Base-by-base conservation (phyloP, 2,329 filamentous ascomycete genomes). In the Ophiostoma tasmaniense region DNA sequence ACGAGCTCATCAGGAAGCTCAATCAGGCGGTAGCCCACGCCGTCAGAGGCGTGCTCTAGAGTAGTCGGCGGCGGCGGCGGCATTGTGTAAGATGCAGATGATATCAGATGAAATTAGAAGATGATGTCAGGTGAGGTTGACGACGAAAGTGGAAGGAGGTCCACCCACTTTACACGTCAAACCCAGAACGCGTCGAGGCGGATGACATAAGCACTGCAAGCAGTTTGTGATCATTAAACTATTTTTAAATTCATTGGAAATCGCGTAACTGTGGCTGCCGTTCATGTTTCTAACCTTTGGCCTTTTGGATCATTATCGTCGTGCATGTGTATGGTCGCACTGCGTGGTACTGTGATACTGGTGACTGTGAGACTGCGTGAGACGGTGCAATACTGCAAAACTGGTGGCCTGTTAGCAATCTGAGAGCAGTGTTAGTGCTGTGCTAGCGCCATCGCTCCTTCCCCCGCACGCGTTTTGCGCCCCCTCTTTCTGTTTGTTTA, bases 1-100 rank as follows among this genome's bases (percentile, higher is more conserved):
- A 85, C 80, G 10, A 89, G 79, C 69, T 88, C 87, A 0, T 85
- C 79, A 0, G 87, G 86, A 2, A 89, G 81, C 75, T 89, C 87
- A 67, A 89, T 79, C 68, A 89, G 82, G 70, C 85, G 87, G 76
- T 88, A 88, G 66, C 82, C 80, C 20, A 81, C 73, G 59, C 81
- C 79, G 64, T 83, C 77, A 7, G 82, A 82, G 52, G 78, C 78
- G 73, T 86, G 81, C 62, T 79, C 77, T 68, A 89, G 78, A 7
- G 82, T 79, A 61, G 87, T 84, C 64, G 64, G n/a, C n/a, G 25
- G 22, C 0, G 64, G 35, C 8, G 33, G 33, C n/a, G 33, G 17
- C 35, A 62, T 30, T 33, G 2, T 62, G 28, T 20, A 22, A 25
- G 50, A 6, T n/a, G 14, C 22, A 39, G 10, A 14, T 13, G 37